Evolutionary conservation across 148 eudicot species (phyloP).

Genomic region (Silene latifolia): DNA sequence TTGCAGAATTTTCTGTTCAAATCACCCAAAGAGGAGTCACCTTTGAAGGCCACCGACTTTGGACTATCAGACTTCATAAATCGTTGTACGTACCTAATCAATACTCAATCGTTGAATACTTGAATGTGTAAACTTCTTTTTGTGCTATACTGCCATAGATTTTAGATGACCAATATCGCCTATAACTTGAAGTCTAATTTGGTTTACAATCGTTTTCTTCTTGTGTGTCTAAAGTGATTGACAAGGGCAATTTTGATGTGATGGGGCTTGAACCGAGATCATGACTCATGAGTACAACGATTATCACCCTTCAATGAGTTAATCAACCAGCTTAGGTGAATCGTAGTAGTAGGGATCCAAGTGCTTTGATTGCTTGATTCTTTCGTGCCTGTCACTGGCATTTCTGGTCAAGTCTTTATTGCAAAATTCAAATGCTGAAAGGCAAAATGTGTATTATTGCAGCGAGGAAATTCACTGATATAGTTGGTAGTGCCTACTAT

Average conservation of each 20-base stretch:
- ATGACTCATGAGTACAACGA: too few relatives aligned
- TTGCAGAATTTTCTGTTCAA: conserved; percentile 90
- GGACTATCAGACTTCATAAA: conserved; percentile 92
- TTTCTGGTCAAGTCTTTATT: background rate
- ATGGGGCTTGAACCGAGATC: too few relatives aligned
- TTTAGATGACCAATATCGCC: background rate
- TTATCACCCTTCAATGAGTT: too few relatives aligned
- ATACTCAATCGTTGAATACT: background rate
- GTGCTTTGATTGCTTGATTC: background rate
- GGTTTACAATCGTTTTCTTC: too few relatives aligned
- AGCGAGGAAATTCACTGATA: conserved; percentile 84
- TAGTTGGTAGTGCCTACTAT: conserved; percentile 97
- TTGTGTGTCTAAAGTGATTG: too few relatives aligned
- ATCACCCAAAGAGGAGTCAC: conserved; percentile 64
- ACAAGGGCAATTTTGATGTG: too few relatives aligned
- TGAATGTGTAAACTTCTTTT: too few relatives aligned
- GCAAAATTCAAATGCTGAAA: conserved; percentile 13
- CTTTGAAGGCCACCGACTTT: conserved; percentile 93
- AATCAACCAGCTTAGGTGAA: too few relatives aligned
- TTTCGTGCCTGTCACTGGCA: background rate
- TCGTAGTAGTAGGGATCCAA: too few relatives aligned
- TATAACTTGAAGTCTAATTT: background rate
- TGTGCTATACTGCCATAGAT: background rate
- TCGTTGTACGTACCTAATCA: conserved; percentile 55
- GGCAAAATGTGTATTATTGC: conserved; percentile 19